These are phyloP conservation scores for Exophiala mesophila DNA, from an alignment of 2,329 filamentous ascomycete genomes.

Conservation along the genomic window DNA sequence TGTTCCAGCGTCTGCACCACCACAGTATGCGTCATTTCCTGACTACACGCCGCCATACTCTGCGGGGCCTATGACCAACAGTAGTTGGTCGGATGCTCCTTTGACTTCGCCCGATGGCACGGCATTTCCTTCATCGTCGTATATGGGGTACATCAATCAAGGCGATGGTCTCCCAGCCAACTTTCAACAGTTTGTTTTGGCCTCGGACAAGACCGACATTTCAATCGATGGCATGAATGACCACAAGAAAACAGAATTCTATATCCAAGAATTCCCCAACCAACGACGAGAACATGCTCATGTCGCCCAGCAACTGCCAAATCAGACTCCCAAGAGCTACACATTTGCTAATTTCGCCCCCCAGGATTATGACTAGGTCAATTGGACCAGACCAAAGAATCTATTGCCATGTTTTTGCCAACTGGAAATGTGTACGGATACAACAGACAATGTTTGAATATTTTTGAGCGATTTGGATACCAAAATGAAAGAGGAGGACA, in stretches of 20 bases:
- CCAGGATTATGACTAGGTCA: slow-evolving; percentile 31
- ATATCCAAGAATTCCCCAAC: slow-evolving; percentile 42
- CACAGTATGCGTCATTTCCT: slow-evolving; percentile 40
- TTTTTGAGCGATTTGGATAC: slow-evolving; percentile 17
- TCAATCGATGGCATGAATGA: slow-evolving; percentile 24
- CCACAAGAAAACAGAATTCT: slow-evolving; percentile 37
- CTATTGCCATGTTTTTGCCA: no score
- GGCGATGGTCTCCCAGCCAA: slow-evolving; percentile 31
- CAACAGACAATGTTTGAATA: slow-evolving; percentile 9
- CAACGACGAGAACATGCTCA: slow-evolving; percentile 41
- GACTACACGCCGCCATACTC: slow-evolving; percentile 38
- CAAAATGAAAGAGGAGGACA: no score
- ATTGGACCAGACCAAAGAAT: no score
- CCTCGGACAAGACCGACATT: slow-evolving; percentile 19
- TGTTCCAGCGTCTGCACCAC: slow-evolving; percentile 40
- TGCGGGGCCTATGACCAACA: slow-evolving; percentile 34
- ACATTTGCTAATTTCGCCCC: slow-evolving; percentile 42
- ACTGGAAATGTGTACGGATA: slow-evolving; percentile 7
- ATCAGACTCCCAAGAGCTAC: slow-evolving; percentile 40
- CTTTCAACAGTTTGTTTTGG: slow-evolving; percentile 28
- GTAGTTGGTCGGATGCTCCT: slow-evolving; percentile 40
- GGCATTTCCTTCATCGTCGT: slow-evolving; percentile 36
- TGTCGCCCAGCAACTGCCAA: slow-evolving; percentile 38
- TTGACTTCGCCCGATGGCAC: slow-evolving; percentile 38
- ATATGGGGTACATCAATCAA: slow-evolving; percentile 30